These are phyloP conservation scores for Capsicum chinense DNA, from an alignment of 257 asterid species.

Conservation along the genomic window DNA sequence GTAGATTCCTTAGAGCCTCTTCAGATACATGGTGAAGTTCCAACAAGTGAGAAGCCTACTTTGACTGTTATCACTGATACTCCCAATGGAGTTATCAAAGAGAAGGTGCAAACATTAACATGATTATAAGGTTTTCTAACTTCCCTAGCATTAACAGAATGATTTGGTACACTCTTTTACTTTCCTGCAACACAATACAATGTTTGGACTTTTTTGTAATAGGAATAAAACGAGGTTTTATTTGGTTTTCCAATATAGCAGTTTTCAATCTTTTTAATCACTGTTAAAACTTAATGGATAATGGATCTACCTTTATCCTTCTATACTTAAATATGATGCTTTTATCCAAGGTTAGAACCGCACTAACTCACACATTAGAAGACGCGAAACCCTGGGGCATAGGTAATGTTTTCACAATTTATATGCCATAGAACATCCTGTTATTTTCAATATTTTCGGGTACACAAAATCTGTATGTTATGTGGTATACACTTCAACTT, in stretches of 20 bases:
- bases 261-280: not conserved
- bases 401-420: not conserved
- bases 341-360: not conserved
- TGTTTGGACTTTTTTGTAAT: not conserved
- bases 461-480: no score
- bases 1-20: constrained; percentile 92
- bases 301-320: not conserved
- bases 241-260: not conserved
- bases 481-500: no score
- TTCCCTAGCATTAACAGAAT: not conserved
- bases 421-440: not conserved
- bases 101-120: constrained; percentile 20
- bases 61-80: constrained; percentile 52
- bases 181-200: not conserved
- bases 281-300: not conserved
- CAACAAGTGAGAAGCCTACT: constrained; percentile 43
- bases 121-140: constrained; percentile 21
- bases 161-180: constrained; percentile 17
- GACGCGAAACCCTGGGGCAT: not conserved
- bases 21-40: constrained; percentile 47
- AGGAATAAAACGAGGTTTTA: not conserved
- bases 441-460: no score
- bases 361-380: not conserved
- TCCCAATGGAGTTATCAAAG: constrained; percentile 30
- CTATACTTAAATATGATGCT: not conserved